Conservation (phyloP, 2,329 filamentous ascomycete genomes). For the Apiospora aurea region DNA sequence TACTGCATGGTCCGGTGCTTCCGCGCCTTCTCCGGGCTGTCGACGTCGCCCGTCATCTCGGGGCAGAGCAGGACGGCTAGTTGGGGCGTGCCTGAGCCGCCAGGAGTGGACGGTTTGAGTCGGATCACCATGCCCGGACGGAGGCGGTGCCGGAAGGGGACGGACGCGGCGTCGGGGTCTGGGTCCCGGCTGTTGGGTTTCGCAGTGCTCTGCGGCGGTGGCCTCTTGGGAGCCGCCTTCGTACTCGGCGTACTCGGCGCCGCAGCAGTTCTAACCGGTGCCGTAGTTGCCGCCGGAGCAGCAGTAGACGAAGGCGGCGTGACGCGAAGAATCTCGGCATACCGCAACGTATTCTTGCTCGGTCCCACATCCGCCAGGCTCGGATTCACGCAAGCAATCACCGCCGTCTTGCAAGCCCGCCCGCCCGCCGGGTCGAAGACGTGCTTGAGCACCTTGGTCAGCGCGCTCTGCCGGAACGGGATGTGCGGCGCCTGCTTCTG, state of each 20-base stretch:
- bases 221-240: not conserved
- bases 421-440: conserved; percentile 52
- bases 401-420: conserved; percentile 51
- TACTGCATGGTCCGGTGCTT: conserved; percentile 35
- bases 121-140: conserved; percentile 50
- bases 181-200: conserved; percentile 40
- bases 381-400: conserved; percentile 57
- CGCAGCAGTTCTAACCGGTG: not conserved
- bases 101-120: conserved; percentile 35
- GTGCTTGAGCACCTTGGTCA: conserved; percentile 58
- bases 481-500: conserved; percentile 47
- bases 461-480: conserved; percentile 53
- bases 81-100: conserved; percentile 20
- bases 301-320: conserved; percentile 26
- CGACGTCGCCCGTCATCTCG: conserved; percentile 30
- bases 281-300: conserved; percentile 35
- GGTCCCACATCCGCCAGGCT: conserved; percentile 51
- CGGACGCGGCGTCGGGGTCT: conserved; percentile 29
- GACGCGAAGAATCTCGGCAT: conserved; percentile 55
- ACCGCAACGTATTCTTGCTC: conserved; percentile 57
- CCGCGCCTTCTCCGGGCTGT: conserved; percentile 30
- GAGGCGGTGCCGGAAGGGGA: conserved; percentile 50
- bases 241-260: conserved; percentile 36
- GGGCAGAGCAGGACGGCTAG: conserved; percentile 45
- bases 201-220: not conserved